Evolutionary conservation across 768 basidiomycete genomes (phyloP).

Genomic region (Hygrocybe punicea): DNA sequence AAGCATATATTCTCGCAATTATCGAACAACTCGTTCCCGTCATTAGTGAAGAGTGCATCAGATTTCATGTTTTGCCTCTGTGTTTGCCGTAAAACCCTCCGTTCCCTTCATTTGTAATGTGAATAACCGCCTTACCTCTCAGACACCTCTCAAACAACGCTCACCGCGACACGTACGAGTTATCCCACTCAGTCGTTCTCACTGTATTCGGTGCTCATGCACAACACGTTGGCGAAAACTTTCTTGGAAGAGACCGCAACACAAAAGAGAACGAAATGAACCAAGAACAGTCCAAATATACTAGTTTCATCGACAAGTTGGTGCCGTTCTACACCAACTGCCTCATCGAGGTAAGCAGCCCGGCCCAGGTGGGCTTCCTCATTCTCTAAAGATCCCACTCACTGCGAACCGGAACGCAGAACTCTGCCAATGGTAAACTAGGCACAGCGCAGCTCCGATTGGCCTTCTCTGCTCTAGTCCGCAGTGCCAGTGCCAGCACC

Average conservation of each 20-base stretch:
- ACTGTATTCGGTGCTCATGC: slow-evolving; percentile 66
- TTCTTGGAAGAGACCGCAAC: background rate
- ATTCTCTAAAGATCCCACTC: slow-evolving; percentile 1
- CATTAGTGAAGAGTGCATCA: slow-evolving; percentile 51
- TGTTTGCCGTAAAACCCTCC: slow-evolving; percentile 59
- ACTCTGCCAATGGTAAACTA: slow-evolving; percentile 58
- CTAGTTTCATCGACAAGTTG: slow-evolving; percentile 48
- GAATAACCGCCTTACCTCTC: slow-evolving; percentile 4
- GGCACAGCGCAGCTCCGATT: slow-evolving; percentile 64
- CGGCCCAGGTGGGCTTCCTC: background rate
- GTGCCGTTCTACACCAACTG: slow-evolving; percentile 72
- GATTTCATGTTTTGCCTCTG: slow-evolving; percentile 53
- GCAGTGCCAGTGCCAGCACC: slow-evolving; percentile 50
- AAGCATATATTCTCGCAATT: slow-evolving; percentile 66
- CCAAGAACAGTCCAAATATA: background rate
- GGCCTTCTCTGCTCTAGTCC: slow-evolving; percentile 70
- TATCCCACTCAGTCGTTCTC: slow-evolving; percentile 79
- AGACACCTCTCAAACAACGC: slow-evolving; percentile 50
- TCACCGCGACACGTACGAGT: slow-evolving; percentile 79
- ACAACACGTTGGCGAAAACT: slow-evolving; percentile 27
- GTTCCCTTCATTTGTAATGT: background rate
- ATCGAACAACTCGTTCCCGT: slow-evolving; percentile 75
- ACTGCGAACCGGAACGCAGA: slow-evolving; percentile 38
- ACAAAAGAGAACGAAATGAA: background rate
- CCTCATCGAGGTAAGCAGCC: slow-evolving; percentile 59